Conservation (phyloP, 2,329 filamentous ascomycete genomes). For the Paecilomyces sp. region DNA sequence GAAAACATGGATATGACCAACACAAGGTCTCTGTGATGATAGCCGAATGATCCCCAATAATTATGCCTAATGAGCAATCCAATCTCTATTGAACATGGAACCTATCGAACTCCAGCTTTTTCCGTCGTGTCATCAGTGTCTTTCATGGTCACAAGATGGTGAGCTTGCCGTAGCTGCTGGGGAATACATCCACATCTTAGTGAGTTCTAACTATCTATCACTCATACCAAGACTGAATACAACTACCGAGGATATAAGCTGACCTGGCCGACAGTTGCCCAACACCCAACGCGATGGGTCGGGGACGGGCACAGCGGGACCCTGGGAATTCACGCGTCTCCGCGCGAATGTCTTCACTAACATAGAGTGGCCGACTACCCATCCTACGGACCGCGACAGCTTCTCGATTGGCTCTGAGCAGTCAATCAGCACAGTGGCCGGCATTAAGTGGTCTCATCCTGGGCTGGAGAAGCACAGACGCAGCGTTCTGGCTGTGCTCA, state of each 20-base stretch:
- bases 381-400: constrained; percentile 38
- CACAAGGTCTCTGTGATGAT: neutral
- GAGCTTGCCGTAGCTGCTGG: constrained; percentile 51
- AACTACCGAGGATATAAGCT: neutral
- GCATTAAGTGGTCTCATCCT: constrained; percentile 50
- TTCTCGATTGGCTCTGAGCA: constrained; percentile 55
- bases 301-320: constrained; percentile 14
- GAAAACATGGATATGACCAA: neutral
- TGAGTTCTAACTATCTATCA: constrained; percentile 17
- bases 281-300: constrained; percentile 8
- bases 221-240: constrained; percentile 25
- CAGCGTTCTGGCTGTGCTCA: constrained; percentile 49
- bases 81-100: constrained; percentile 11
- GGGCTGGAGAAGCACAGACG: constrained; percentile 49
- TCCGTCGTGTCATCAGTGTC: constrained; percentile 45
- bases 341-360: constrained; percentile 46
- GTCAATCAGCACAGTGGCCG: constrained; percentile 44
- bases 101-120: constrained; percentile 37
- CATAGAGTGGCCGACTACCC: constrained; percentile 42
- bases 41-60: neutral
- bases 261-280: constrained; percentile 7
- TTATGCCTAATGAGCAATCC: neutral
- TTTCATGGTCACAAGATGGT: constrained; percentile 55
- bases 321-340: constrained; percentile 36
- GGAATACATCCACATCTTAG: constrained; percentile 48